Evolutionary conservation across 371 early-diverging fungal species (phyloP).

Genomic region (Apophysomyces elegans): DNA sequence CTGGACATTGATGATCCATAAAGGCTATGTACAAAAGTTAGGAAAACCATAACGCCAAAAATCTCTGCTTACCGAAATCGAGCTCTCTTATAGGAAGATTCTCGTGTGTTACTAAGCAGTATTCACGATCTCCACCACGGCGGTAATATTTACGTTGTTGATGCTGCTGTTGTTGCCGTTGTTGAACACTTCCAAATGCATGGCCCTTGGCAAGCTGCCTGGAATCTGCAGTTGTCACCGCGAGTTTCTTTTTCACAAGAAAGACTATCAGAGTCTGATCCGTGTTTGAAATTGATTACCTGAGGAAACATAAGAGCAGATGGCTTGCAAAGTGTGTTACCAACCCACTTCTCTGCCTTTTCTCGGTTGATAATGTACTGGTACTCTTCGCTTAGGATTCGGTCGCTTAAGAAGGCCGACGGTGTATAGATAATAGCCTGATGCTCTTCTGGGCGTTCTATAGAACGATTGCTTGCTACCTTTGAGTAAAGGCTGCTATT

Average conservation of each 20-base stretch:
- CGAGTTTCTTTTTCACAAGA: background rate
- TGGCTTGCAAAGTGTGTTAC: conserved; percentile 56
- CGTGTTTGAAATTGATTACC: conserved; percentile 26
- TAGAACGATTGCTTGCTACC: background rate
- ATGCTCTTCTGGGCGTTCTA: background rate
- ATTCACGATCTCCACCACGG: background rate
- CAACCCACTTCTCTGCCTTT: conserved; percentile 53
- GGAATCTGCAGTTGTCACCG: background rate
- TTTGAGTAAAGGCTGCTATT: conserved; percentile 1
- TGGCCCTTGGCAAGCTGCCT: background rate
- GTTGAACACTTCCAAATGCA: background rate
- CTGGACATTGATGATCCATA: conserved; percentile 28
- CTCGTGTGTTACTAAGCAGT: background rate
- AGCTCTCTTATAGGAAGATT: background rate
- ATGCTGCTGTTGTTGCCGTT: background rate
- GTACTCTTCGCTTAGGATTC: conserved; percentile 58
- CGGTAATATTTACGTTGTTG: too few species aligned
- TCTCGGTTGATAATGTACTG: conserved; percentile 60
- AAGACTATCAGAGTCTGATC: background rate
- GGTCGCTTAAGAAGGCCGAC: conserved; percentile 38
- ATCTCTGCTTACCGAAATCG: background rate
- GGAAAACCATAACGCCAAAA: background rate
- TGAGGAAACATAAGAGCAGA: conserved; percentile 51
- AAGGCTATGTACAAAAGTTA: conserved; percentile 19
- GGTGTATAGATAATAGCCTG: background rate